Percentiles rank a stretch among this genome's conserved stretches.
These are phyloP conservation scores for Citrus reticulata DNA, from an alignment of 345 rosid species.

Conservation along the genomic window DNA sequence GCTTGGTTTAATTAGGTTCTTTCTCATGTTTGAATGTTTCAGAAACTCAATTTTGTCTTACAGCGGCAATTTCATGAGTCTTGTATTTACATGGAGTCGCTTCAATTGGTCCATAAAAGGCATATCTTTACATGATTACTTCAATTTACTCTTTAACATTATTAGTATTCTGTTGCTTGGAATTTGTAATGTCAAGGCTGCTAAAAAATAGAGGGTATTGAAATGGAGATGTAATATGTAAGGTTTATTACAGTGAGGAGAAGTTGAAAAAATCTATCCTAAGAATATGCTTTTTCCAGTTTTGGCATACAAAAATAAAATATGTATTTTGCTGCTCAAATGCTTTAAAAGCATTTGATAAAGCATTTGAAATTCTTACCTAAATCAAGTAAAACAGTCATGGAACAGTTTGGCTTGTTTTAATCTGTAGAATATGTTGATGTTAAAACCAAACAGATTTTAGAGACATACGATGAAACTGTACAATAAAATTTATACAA, in stretches of 20 bases:
- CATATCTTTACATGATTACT: too few relatives aligned
- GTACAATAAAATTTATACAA: neutral
- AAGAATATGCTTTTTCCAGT: neutral
- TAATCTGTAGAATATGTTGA: neutral
- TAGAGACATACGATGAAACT: neutral
- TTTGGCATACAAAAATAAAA: neutral
- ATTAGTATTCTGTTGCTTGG: neutral
- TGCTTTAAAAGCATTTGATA: neutral
- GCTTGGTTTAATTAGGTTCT: neutral
- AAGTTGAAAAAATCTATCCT: neutral
- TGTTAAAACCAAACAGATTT: neutral
- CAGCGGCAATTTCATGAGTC: neutral
- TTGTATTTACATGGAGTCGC: neutral
- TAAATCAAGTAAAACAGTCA: neutral
- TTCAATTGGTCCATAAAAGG: neutral
- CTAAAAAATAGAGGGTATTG: neutral
- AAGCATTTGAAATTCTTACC: neutral
- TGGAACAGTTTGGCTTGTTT: neutral
- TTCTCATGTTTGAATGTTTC: neutral
- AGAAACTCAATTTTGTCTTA: neutral
- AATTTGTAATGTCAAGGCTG: neutral
- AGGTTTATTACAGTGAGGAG: neutral
- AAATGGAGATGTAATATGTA: neutral
- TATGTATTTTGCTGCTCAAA: neutral
- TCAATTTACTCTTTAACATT: neutral